Evolutionary conservation across 179 eudicot genomes (phyloP).

Genomic region (Beta corolliflora): DNA sequence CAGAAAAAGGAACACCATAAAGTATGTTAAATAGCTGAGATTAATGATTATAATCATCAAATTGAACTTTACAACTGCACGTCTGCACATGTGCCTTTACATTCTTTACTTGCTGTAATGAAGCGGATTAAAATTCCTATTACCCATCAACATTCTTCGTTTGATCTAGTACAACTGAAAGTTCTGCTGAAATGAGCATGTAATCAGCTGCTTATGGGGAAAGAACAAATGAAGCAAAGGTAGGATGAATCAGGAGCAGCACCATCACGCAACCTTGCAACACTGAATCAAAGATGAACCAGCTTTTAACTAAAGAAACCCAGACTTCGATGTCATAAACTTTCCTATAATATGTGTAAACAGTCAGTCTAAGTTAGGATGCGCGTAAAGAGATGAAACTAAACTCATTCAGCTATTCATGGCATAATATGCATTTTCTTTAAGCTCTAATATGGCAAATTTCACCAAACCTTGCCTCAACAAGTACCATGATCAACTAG

Average conservation of each 20-base stretch:
- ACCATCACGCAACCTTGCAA: constrained; percentile 9
- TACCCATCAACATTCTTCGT: neutral
- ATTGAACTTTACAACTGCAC: constrained; percentile 1
- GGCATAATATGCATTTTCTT: neutral
- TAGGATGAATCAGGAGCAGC: neutral
- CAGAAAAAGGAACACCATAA: neutral
- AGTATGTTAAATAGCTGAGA: neutral
- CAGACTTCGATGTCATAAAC: neutral
- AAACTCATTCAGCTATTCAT: neutral
- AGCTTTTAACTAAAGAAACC: neutral
- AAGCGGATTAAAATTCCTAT: neutral
- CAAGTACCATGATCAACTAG: neutral
- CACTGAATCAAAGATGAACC: neutral
- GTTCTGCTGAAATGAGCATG: neutral
- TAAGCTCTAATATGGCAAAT: neutral
- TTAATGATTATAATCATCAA: neutral
- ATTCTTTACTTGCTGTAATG: constrained; percentile 3
- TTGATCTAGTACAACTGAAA: neutral
- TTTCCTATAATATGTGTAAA: neutral
- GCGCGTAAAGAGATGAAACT: neutral
- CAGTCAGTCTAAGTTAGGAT: neutral
- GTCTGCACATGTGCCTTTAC: neutral
- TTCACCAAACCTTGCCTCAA: neutral
- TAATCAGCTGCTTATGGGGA: neutral
- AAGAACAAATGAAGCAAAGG: neutral